Percentiles rank a stretch among this genome's conserved stretches.
phyloP scores from a whole-genome alignment of 1,284 basidiomycete genomes.

The Sporisorium sorghi region DNA sequence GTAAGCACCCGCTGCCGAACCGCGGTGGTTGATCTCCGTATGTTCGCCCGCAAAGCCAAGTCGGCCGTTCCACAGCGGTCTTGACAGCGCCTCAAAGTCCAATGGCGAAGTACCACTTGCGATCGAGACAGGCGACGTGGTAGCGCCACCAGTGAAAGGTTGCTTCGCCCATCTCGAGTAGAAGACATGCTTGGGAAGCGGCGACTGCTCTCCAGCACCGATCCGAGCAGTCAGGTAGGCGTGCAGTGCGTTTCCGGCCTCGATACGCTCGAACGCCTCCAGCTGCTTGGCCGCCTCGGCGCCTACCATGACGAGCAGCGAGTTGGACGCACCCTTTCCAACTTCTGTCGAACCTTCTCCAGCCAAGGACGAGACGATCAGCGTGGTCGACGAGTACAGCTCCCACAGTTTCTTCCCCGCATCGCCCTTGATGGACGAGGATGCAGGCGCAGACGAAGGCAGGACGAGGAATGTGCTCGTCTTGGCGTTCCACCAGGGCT shows the following conservation, averaged over 20 bases:
- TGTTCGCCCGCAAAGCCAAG: conserved; percentile 74
- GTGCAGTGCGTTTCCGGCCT: conserved; percentile 61
- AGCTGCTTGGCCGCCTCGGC: conserved; percentile 60
- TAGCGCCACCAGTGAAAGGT: conserved; percentile 71
- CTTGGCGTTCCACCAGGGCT: conserved; percentile 71
- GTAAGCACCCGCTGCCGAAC: conserved; percentile 71
- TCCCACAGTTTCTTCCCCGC: conserved; percentile 38
- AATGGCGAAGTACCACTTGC: conserved; percentile 69
- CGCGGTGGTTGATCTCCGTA: conserved; percentile 72
- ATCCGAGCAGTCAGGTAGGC: conserved; percentile 59
- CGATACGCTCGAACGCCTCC: conserved; percentile 59
- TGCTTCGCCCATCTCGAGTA: conserved; percentile 71
- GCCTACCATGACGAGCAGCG: conserved; percentile 71
- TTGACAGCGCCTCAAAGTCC: conserved; percentile 71
- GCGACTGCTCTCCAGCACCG: conserved; percentile 13
- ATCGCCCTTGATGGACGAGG: conserved; percentile 18
- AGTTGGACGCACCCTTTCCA: conserved; percentile 63
- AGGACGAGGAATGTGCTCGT: conserved; percentile 71
- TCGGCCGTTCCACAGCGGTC: conserved; percentile 71
- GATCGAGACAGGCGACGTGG: conserved; percentile 71
- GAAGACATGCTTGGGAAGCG: conserved; percentile 46
- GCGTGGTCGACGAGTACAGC: conserved; percentile 58
- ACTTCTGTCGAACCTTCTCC: conserved; percentile 7
- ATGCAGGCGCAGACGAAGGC: conserved; percentile 53
- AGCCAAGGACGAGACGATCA: conserved; percentile 69